phyloP scores from a whole-genome alignment of 371 early-diverging fungal genomes.

The Actinomucor elegans region DNA sequence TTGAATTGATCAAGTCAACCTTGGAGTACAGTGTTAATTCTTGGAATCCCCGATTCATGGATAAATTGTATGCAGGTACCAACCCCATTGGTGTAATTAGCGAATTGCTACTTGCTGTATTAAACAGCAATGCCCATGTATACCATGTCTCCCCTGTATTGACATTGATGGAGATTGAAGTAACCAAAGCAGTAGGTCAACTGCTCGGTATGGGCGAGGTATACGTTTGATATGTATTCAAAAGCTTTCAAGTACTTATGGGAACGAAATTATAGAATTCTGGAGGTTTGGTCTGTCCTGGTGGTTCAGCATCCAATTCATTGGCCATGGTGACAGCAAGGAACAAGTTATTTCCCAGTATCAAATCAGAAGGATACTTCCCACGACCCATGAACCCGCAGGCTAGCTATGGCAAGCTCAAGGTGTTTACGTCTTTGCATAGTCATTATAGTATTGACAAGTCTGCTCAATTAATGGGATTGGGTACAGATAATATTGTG shows the following conservation, averaged over 20 bases:
- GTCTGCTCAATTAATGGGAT: slow-evolving; percentile 70
- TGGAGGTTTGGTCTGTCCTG: slow-evolving; percentile 78
- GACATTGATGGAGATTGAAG: slow-evolving; percentile 73
- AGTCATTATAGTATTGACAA: slow-evolving; percentile 85
- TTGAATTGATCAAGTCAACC: slow-evolving; percentile 54
- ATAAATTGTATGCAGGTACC: slow-evolving; percentile 83
- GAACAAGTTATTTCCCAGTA: slow-evolving; percentile 66
- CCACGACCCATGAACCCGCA: slow-evolving; percentile 41
- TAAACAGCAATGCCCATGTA: slow-evolving; percentile 85
- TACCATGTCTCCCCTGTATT: slow-evolving; percentile 78
- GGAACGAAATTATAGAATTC: slow-evolving; percentile 26
- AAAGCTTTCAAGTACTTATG: no score
- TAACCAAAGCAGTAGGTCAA: slow-evolving; percentile 56
- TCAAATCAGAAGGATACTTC: slow-evolving; percentile 56
- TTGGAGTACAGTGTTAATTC: slow-evolving; percentile 61
- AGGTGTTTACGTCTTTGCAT: slow-evolving; percentile 73
- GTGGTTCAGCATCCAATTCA: slow-evolving; percentile 80
- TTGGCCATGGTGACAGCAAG: slow-evolving; percentile 83
- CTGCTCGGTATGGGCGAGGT: slow-evolving; percentile 61
- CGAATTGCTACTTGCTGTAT: slow-evolving; percentile 72
- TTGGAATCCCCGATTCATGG: slow-evolving; percentile 83
- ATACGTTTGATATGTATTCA: background rate
- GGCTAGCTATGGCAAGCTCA: slow-evolving; percentile 52
- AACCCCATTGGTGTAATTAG: slow-evolving; percentile 79
- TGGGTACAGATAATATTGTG: slow-evolving; percentile 72